Base-by-base conservation (phyloP, 345 rosid genomes). In the Eucalyptus sideroxylon region DNA sequence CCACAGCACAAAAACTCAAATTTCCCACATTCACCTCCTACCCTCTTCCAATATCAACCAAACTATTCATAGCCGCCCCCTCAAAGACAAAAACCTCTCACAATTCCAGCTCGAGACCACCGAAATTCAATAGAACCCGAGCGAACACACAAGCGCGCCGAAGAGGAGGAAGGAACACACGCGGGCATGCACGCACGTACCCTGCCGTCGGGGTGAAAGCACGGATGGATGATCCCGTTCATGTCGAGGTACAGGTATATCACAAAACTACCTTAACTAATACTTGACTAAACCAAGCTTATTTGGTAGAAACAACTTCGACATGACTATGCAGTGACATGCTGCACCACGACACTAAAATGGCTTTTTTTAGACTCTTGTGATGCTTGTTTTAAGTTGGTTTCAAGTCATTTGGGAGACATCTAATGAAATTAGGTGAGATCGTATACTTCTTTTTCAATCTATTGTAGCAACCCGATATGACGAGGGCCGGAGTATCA, bases 191-290 rank as follows among this genome's bases (percentile, higher is more conserved):
- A 30, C 55, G 4, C 59, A 83, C 89, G 27, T 90, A 96, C 99
- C 99, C 92, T 97, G 87, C 99, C 99, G 14, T 98, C 99, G 44
- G 99, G 99, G 60, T 97, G 99, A 88, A 98, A 98, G 92, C 99
- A 96, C 82, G 99, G 99, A 87, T 97, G 99, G 88, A 97, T 95
- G 82, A 98, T 96, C 24, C 98, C 98, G 81, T 98, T 98, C 98
- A 98, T 97, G 89, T 98, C 99, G 65, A 98, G 92, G 87, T 98
- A 98, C 92, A 98, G 67, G 90, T 98, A 11, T 72, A 11, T 37
- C 83, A 37, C 42, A 10, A 21, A 37, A 72, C 83, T 72, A 37
- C 27, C 16, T 19, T 37, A 10, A 10, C 8, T 72, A 3, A 37
- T 0, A 37, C 45, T 37, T 37, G 27, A 40, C 26, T 37, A 19